Evolutionary conservation across 2,329 filamentous ascomycete genomes (phyloP).

Genomic region (Neoascochyta sp.): DNA sequence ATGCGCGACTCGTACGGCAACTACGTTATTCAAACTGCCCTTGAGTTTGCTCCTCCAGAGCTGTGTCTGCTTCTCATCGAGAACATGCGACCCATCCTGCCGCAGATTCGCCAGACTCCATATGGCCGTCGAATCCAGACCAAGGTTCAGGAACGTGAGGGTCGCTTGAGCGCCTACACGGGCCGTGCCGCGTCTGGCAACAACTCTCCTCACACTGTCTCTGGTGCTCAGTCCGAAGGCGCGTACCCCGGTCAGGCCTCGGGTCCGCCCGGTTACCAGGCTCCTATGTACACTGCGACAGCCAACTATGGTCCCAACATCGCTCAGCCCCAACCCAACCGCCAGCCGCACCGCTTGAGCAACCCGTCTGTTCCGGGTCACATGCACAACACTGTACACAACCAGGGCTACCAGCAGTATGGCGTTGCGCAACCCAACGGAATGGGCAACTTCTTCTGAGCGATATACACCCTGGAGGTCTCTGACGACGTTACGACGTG

Average conservation of each 20-base stretch:
- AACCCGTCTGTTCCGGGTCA: conserved; percentile 37
- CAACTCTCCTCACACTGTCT: conserved; percentile 26
- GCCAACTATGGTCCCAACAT: conserved; percentile 37
- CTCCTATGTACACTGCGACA: conserved; percentile 36
- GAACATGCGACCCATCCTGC: conserved; percentile 77
- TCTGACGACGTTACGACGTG: conserved; percentile 48
- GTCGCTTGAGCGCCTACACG: conserved; percentile 30
- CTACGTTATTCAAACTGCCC: conserved; percentile 94
- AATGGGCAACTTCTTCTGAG: conserved; percentile 46
- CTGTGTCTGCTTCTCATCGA: conserved; percentile 64
- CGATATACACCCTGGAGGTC: conserved; percentile 7
- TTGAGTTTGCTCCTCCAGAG: conserved; percentile 37
- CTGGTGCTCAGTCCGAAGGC: conserved; percentile 22
- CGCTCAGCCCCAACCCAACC: conserved; percentile 34
- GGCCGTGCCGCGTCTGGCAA: conserved; percentile 29
- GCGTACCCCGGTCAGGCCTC: conserved; percentile 14
- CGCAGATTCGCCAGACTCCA: conserved; percentile 81
- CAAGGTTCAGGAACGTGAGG: conserved; percentile 67
- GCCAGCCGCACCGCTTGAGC: conserved; percentile 37
- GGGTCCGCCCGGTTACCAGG: conserved; percentile 20
- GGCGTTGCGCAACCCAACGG: conserved; percentile 38
- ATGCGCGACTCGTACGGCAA: conserved; percentile 93
- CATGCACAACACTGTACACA: conserved; percentile 36
- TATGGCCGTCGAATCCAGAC: conserved; percentile 91
- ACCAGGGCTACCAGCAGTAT: conserved; percentile 42